These are phyloP conservation scores for Botrytis fragariae DNA, from an alignment of 2,329 filamentous ascomycete species.

Conservation along the genomic window DNA sequence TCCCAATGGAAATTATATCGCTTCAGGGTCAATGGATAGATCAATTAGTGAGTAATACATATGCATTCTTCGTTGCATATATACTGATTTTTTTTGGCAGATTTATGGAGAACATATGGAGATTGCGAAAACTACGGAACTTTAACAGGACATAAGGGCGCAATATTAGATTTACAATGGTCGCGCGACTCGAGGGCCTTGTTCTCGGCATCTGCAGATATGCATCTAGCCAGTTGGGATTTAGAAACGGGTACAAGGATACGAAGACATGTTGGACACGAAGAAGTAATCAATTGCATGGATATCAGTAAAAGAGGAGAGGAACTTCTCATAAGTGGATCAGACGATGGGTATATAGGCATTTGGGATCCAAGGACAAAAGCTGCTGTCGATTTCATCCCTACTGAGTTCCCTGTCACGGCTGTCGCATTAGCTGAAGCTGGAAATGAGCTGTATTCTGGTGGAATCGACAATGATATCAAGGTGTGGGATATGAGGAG, in stretches of 20 bases:
- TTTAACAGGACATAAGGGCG: slow-evolving; percentile 84
- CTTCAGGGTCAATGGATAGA: slow-evolving; percentile 93
- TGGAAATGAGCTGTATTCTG: slow-evolving; percentile 91
- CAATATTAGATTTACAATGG: slow-evolving; percentile 91
- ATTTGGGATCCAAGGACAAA: slow-evolving; percentile 96
- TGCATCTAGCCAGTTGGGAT: slow-evolving; percentile 92
- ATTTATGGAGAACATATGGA: slow-evolving; percentile 91
- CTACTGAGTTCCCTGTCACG: slow-evolving; percentile 90
- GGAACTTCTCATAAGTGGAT: slow-evolving; percentile 85
- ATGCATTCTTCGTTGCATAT: slow-evolving; percentile 22
- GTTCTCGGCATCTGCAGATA: slow-evolving; percentile 91
- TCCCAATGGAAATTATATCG: slow-evolving; percentile 81
- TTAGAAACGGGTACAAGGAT: slow-evolving; percentile 88
- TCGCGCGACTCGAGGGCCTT: slow-evolving; percentile 88
- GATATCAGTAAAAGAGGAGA: slow-evolving; percentile 88
- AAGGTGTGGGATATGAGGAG: slow-evolving; percentile 96
- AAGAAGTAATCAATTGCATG: slow-evolving; percentile 91
- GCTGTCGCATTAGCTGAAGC: slow-evolving; percentile 89
- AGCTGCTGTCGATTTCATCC: slow-evolving; percentile 80
- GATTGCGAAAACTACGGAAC: slow-evolving; percentile 93
- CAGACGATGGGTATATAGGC: slow-evolving; percentile 89
- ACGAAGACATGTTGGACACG: slow-evolving; percentile 87
- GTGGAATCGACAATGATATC: slow-evolving; percentile 95
- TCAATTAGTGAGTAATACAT: slow-evolving; percentile 69
- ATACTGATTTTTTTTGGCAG: slow-evolving; percentile 47